Conservation (phyloP, 2,329 filamentous ascomycete species). For the Sphaceloma murrayae region DNA sequence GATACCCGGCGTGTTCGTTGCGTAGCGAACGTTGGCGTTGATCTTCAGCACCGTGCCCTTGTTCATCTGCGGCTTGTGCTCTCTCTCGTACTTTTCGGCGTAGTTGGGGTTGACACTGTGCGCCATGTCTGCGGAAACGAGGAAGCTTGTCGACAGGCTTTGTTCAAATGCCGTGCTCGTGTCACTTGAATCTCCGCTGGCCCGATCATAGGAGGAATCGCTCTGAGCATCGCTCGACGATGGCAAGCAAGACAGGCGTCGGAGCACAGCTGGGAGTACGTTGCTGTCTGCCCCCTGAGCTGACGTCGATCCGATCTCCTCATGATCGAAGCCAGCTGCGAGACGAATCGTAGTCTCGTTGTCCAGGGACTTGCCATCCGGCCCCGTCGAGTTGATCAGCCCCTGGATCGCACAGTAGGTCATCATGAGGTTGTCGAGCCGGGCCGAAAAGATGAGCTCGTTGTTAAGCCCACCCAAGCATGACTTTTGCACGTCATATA, state of each 20-base stretch:
- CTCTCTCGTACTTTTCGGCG: slow-evolving; percentile 76
- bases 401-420: slow-evolving; percentile 85
- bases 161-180: slow-evolving; percentile 80
- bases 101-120: slow-evolving; percentile 97
- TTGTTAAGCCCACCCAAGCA: slow-evolving; percentile 82
- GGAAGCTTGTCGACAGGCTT: slow-evolving; percentile 80
- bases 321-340: slow-evolving; percentile 93
- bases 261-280: slow-evolving; percentile 75
- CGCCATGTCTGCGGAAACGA: slow-evolving; percentile 95
- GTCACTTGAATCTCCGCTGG: slow-evolving; percentile 39
- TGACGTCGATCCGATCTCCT: slow-evolving; percentile 88
- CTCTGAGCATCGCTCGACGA: slow-evolving; percentile 46
- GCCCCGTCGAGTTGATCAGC: slow-evolving; percentile 63
- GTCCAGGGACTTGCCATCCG: slow-evolving; percentile 50
- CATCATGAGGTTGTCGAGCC: slow-evolving; percentile 93
- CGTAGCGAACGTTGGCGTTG: slow-evolving; percentile 95
- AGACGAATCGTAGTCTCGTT: slow-evolving; percentile 75
- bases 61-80: slow-evolving; percentile 92
- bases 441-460: slow-evolving; percentile 92
- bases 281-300: slow-evolving; percentile 93
- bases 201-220: slow-evolving; percentile 56
- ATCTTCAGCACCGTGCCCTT: slow-evolving; percentile 94
- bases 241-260: slow-evolving; percentile 73
- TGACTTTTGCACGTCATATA: slow-evolving; percentile 90
- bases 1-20: slow-evolving; percentile 91